These are phyloP conservation scores for Thielaviopsis punctulata DNA, from an alignment of 2,329 filamentous ascomycete species.

Conservation along the genomic window DNA sequence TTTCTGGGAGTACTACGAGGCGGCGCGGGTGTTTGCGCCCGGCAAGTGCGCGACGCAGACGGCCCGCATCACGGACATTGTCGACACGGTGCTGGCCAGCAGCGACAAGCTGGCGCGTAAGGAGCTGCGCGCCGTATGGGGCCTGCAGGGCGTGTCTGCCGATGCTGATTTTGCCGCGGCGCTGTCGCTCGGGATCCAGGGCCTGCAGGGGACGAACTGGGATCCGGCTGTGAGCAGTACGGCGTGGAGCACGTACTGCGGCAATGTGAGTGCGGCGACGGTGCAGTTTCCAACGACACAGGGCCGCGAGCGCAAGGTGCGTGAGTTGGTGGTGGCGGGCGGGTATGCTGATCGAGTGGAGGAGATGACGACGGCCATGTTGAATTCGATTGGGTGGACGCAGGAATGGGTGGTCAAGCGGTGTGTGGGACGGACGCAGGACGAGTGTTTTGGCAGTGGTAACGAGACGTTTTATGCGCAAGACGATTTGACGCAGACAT, in stretches of 20 bases:
- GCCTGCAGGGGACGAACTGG: constrained; percentile 35
- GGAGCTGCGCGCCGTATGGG: constrained; percentile 30
- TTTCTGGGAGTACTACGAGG: constrained; percentile 48
- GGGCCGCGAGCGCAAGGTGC: not conserved
- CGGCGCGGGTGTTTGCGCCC: constrained; percentile 31
- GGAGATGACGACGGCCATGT: constrained; percentile 24
- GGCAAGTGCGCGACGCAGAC: constrained; percentile 46
- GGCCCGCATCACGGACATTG: constrained; percentile 35
- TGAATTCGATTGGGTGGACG: constrained; percentile 35
- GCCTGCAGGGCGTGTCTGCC: constrained; percentile 24
- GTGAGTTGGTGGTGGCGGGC: constrained; percentile 23
- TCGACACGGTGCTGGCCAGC: constrained; percentile 33
- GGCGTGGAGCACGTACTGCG: constrained; percentile 30
- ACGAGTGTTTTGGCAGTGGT: constrained; percentile 22
- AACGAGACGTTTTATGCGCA: constrained; percentile 15
- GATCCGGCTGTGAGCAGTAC: constrained; percentile 28
- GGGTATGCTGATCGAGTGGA: constrained; percentile 24
- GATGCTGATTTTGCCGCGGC: constrained; percentile 31
- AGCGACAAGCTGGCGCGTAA: constrained; percentile 22
- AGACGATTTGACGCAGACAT: constrained; percentile 9
- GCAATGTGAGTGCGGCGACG: constrained; percentile 24
- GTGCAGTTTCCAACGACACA: constrained; percentile 25
- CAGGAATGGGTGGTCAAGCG: constrained; percentile 17
- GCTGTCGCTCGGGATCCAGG: constrained; percentile 24
- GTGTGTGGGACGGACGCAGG: constrained; percentile 17